phyloP scores from a whole-genome alignment of 1,284 basidiomycete species.

The Puccinia triticina region DNA sequence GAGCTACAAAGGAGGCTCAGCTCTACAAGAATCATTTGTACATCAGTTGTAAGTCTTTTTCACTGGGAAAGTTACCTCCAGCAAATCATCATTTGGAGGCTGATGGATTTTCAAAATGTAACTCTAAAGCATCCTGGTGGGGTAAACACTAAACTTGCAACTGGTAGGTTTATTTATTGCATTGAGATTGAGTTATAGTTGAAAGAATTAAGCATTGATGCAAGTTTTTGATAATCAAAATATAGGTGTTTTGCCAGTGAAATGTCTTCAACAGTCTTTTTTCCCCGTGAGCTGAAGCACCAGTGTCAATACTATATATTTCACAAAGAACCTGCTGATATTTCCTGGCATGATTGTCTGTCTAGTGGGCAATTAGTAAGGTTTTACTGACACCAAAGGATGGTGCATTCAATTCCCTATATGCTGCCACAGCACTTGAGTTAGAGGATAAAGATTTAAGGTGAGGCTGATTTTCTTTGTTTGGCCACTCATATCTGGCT shows the following conservation, averaged over 20 bases:
- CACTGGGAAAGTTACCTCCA: background rate
- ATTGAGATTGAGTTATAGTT: background rate
- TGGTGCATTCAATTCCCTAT: slow-evolving; percentile 34
- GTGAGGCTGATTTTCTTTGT: background rate
- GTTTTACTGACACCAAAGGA: slow-evolving; percentile 27
- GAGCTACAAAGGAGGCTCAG: slow-evolving; percentile 29
- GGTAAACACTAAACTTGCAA: slow-evolving; percentile 7
- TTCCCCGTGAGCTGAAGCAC: too few species aligned
- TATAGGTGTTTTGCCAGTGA: too few species aligned
- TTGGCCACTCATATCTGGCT: too few species aligned
- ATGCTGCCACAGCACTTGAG: slow-evolving; percentile 38
- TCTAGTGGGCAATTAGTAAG: background rate
- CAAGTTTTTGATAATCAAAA: too few species aligned
- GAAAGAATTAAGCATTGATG: background rate
- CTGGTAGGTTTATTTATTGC: background rate
- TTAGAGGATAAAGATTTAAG: slow-evolving; percentile 17
- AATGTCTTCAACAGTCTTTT: too few species aligned
- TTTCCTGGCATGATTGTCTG: too few species aligned
- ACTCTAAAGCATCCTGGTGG: slow-evolving; percentile 37
- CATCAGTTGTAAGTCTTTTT: slow-evolving; percentile 25
- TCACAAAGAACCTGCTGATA: background rate
- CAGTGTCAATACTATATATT: background rate
- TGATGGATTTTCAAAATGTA: background rate
- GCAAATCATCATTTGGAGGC: background rate
- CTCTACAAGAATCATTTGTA: slow-evolving; percentile 26